These are phyloP conservation scores for Cornus kousa DNA, from an alignment of 148 eudicot species.

Conservation along the genomic window DNA sequence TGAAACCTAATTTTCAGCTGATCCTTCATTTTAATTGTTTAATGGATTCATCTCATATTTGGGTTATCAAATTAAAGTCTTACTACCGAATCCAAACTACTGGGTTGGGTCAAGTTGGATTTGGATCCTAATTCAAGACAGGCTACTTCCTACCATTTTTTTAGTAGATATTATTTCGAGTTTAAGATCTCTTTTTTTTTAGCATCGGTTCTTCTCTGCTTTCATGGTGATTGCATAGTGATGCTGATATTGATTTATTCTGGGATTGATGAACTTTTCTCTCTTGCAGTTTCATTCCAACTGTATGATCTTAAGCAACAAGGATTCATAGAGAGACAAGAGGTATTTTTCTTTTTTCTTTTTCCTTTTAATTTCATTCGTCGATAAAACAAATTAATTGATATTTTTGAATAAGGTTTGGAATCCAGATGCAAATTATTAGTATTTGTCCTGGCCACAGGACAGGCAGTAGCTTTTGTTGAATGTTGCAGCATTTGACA, in stretches of 20 bases:
- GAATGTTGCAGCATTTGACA: neutral
- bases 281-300: neutral
- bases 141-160: too few species aligned
- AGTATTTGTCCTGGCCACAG: neutral
- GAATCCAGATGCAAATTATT: neutral
- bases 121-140: too few species aligned
- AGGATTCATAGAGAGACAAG: conserved; percentile 16
- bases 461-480: neutral
- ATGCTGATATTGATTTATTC: neutral
- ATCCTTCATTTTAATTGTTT: too few species aligned
- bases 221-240: neutral
- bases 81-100: too few species aligned
- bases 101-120: too few species aligned
- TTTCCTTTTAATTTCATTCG: neutral
- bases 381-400: neutral
- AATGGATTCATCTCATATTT: neutral
- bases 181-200: neutral
- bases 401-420: neutral
- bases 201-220: neutral
- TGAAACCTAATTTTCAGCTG: too few species aligned
- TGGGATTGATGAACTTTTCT: neutral
- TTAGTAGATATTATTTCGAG: neutral
- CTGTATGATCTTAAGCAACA: conserved; percentile 1
- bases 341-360: conserved; percentile 20
- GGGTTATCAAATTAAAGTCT: neutral